Base-by-base conservation (phyloP, 495 filamentous ascomycete genomes). In the Trichoderma orchidacearum region DNA sequence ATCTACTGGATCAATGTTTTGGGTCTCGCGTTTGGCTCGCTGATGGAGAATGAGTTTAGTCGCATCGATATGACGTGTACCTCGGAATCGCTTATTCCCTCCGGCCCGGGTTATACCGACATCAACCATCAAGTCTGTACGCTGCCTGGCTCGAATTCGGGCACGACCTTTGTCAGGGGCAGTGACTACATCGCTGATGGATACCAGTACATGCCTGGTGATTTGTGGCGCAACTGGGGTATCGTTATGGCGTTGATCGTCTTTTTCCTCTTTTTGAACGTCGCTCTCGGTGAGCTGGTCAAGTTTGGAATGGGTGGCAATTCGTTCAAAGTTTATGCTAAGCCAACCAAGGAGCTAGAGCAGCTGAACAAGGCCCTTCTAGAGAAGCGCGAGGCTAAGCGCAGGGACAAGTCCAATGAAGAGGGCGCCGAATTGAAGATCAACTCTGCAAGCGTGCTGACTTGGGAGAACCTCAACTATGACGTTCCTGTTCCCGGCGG, bases 1-100 rank as follows among this genome's bases (percentile, higher is more conserved):
- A 84, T 92, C 38, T 90, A 87, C 70, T 92, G 81, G 66, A 76
- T 91, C 64, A 91, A 90, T 56, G 80, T 85, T 0, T 75, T 92
- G 5, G 86, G 86, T 32, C 75, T 90, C 3, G 79, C 82, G 0
- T 92, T 93, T 66, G 76, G 82, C 6, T 71, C 80, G 0, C 60
- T 94, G 67, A 92, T 93, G 87, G 82, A 87, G 60, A 93, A 93
- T 60, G 89, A 93, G 65, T 93, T 93, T 63, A 72, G 73, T 15
- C 59, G 74, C 4, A 71, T 83, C 28, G 75, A 82, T 17, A 67
- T 92, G 63, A 80, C 71, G 6, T 91, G 87, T 58, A 79, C 78
- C 0, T 67, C 71, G 23, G 78, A 82, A 21, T 84, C 81, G 0
- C 70, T 90, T 6, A 70, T 91, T 25, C 87, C 87, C 0, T 73